Evolutionary conservation across 208 protist species (phyloP).

Genomic region (Leishmania arabica): DNA sequence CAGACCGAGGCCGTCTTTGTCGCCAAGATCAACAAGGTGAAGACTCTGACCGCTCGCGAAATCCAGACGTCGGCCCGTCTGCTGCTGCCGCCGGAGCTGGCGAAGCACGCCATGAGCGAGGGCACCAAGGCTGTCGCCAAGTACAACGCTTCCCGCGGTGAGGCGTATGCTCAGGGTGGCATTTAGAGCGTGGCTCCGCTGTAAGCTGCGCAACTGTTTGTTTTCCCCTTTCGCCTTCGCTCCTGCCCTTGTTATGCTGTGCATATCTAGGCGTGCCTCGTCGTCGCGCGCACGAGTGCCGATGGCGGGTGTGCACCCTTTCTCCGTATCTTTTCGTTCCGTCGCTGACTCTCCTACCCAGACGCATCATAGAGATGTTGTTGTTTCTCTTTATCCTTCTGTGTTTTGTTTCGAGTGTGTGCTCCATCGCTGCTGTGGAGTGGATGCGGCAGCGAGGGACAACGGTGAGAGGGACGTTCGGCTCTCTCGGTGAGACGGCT

Average conservation of each 20-base stretch:
- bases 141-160: conserved; percentile 88
- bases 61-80: conserved; percentile 98
- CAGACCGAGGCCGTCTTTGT: conserved; percentile 96
- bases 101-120: conserved; percentile 99
- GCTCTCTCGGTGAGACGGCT: not conserved
- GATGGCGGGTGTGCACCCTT: not conserved
- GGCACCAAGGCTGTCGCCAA: conserved; percentile 99
- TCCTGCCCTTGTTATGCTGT: not conserved
- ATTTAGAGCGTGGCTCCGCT: conserved; percentile 28
- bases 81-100: conserved; percentile 97
- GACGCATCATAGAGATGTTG: not conserved
- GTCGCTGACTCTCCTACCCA: not conserved
- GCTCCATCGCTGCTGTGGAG: not conserved
- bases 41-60: conserved; percentile 97
- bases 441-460: not conserved
- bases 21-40: conserved; percentile 97
- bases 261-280: not conserved
- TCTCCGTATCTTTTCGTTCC: not conserved
- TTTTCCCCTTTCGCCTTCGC: not conserved
- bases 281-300: not conserved
- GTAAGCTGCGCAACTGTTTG: not conserved
- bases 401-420: not conserved
- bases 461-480: not conserved
- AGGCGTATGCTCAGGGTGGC: conserved; percentile 67
- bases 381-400: not conserved